phyloP scores from a whole-genome alignment of 352 stramenopile genomes.

The Globisporangium canariense region DNA sequence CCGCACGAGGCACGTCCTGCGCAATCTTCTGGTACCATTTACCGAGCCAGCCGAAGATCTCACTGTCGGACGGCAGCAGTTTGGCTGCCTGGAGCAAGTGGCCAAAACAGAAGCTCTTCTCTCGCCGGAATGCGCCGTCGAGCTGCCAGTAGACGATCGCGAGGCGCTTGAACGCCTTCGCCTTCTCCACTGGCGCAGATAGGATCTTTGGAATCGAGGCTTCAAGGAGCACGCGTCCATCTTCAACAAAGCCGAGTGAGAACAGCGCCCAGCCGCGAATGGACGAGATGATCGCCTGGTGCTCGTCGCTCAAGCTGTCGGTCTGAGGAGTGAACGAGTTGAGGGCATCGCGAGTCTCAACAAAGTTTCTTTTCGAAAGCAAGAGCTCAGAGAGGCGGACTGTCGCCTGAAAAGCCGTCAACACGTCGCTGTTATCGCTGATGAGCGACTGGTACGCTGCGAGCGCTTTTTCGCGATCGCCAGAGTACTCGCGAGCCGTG shows the following conservation, averaged over 20 bases:
- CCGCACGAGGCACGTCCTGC: constrained; percentile 58
- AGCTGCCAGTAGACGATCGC: constrained; percentile 78
- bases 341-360: constrained; percentile 33
- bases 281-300: constrained; percentile 24
- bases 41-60: constrained; percentile 72
- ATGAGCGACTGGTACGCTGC: constrained; percentile 36
- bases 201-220: constrained; percentile 29
- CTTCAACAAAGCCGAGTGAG: constrained; percentile 31
- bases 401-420: constrained; percentile 28
- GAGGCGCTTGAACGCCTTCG: constrained; percentile 57
- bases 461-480: constrained; percentile 43
- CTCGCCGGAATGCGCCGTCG: constrained; percentile 36
- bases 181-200: constrained; percentile 16
- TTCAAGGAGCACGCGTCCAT: constrained; percentile 38
- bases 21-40: constrained; percentile 72
- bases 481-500: constrained; percentile 47
- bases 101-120: constrained; percentile 64
- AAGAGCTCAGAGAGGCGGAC: constrained; percentile 49
- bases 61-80: constrained; percentile 54
- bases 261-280: constrained; percentile 53
- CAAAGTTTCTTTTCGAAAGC: constrained; percentile 22
- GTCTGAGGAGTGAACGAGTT: constrained; percentile 17
- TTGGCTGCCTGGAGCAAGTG: constrained; percentile 72
- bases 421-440: constrained; percentile 17
- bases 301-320: constrained; percentile 9